Evolutionary conservation across 2,329 filamentous ascomycete species (phyloP).

Genomic region (Neofusicoccum kwambonambiense): DNA sequence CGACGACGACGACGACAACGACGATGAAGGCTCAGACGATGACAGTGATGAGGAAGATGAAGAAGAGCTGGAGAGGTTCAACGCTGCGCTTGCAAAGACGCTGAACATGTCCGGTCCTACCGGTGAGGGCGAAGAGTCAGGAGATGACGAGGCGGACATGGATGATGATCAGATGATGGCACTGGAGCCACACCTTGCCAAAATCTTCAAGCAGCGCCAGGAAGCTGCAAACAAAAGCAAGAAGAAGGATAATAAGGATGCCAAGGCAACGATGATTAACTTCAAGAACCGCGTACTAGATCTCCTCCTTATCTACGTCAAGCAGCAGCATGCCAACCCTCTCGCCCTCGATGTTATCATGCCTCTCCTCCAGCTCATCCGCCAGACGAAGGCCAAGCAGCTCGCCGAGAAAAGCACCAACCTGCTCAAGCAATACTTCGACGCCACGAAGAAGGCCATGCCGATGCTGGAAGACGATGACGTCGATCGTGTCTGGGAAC

Average conservation of each 20-base stretch:
- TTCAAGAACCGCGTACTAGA: constrained; percentile 95
- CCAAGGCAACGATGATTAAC: constrained; percentile 83
- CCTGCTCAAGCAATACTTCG: constrained; percentile 72
- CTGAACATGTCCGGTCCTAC: constrained; percentile 65
- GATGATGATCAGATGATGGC: constrained; percentile 94
- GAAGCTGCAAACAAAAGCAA: constrained; percentile 50
- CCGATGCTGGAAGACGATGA: constrained; percentile 44
- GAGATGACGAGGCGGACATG: constrained; percentile 74
- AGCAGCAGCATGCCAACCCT: constrained; percentile 68
- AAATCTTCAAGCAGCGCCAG: constrained; percentile 78
- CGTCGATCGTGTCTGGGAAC: constrained; percentile 45
- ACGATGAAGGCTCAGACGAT: constrained; percentile 27
- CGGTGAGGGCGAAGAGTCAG: constrained; percentile 59
- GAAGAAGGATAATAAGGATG: constrained; percentile 82
- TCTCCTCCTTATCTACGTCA: constrained; percentile 79
- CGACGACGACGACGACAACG: constrained; percentile 24
- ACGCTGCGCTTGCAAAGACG: constrained; percentile 74
- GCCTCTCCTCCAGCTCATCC: constrained; percentile 73
- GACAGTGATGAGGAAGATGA: constrained; percentile 39
- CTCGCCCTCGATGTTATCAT: constrained; percentile 69
- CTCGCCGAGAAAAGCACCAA: constrained; percentile 70
- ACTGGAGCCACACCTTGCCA: constrained; percentile 76
- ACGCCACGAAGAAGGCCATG: constrained; percentile 53
- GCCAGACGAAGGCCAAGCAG: constrained; percentile 73
- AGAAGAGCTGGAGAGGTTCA: constrained; percentile 60